Conservation (phyloP, 345 rosid genomes). For the Moricandia moricandioides region DNA sequence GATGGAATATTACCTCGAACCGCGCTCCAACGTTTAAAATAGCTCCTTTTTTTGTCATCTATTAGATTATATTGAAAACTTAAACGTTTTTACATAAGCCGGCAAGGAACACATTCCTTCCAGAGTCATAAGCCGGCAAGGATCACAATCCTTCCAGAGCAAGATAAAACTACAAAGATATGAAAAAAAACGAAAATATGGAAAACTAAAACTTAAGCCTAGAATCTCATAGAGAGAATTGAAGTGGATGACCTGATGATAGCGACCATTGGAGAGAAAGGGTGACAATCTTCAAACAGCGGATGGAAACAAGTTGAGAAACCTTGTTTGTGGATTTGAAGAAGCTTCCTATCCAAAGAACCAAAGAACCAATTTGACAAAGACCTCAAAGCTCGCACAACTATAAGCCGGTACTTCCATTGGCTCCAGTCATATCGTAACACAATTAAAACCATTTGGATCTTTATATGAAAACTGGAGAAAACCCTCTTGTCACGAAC, state of each 20-base stretch:
- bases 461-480: not conserved
- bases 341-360: not conserved
- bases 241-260: no score
- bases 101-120: not conserved
- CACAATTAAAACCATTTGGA: not conserved
- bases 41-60: no score
- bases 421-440: no score
- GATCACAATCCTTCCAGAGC: not conserved
- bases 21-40: not conserved
- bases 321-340: not conserved
- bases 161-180: not conserved
- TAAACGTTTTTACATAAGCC: not conserved
- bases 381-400: not conserved
- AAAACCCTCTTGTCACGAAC: not conserved
- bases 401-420: not conserved
- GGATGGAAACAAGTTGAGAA: not conserved
- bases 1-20: not conserved
- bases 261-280: no score
- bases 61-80: no score
- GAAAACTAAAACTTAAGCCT: not conserved
- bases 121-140: not conserved
- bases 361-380: not conserved
- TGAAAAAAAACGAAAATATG: not conserved
- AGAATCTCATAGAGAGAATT: not conserved
- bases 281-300: no score